Evolutionary conservation across 108 stramenopile genomes (phyloP).

Genomic region (Fistulifera pelliculosa): DNA sequence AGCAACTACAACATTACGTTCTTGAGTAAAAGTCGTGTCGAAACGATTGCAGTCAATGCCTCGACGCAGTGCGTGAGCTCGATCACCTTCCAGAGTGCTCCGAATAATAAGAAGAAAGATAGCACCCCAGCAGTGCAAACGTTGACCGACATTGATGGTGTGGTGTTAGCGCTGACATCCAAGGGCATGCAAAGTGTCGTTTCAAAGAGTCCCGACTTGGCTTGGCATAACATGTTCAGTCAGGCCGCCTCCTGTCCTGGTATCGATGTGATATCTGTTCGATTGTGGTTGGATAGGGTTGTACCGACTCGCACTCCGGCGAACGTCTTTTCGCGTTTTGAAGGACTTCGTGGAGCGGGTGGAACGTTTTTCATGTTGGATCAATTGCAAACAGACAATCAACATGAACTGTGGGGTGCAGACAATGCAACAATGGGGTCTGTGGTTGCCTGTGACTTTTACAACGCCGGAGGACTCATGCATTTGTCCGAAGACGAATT

Average conservation of each 20-base stretch:
- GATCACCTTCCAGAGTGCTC: slow-evolving; percentile 11
- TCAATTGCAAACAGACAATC: slow-evolving; percentile 68
- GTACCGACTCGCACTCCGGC: slow-evolving; percentile 81
- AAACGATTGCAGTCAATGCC: slow-evolving; percentile 3
- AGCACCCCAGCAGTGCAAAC: slow-evolving; percentile 13
- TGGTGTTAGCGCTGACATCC: slow-evolving; percentile 68
- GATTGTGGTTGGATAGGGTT: slow-evolving; percentile 76
- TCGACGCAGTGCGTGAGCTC: slow-evolving; percentile 22
- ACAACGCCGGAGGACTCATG: slow-evolving; percentile 84
- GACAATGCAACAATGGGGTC: slow-evolving; percentile 44
- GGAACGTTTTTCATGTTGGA: slow-evolving; percentile 94
- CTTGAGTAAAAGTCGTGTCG: slow-evolving; percentile 67
- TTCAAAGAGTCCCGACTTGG: slow-evolving; percentile 55
- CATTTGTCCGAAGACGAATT: slow-evolving; percentile 75
- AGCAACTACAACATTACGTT: slow-evolving; percentile 51
- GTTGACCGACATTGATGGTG: slow-evolving; percentile 61
- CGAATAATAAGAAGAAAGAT: slow-evolving; percentile 4
- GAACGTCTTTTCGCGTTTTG: slow-evolving; percentile 89
- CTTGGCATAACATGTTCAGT: slow-evolving; percentile 50
- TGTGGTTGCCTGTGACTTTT: slow-evolving; percentile 88
- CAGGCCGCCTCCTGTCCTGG: slow-evolving; percentile 68
- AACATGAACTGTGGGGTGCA: slow-evolving; percentile 63
- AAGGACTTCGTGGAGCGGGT: slow-evolving; percentile 73
- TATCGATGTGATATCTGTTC: slow-evolving; percentile 79
- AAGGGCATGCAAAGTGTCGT: slow-evolving; percentile 87